A percentile compares a stretch with the other conserved stretches of the same genome.
These are phyloP conservation scores for Stropharia rugosoannulata DNA, from an alignment of 768 basidiomycete species.

Conservation along the genomic window DNA sequence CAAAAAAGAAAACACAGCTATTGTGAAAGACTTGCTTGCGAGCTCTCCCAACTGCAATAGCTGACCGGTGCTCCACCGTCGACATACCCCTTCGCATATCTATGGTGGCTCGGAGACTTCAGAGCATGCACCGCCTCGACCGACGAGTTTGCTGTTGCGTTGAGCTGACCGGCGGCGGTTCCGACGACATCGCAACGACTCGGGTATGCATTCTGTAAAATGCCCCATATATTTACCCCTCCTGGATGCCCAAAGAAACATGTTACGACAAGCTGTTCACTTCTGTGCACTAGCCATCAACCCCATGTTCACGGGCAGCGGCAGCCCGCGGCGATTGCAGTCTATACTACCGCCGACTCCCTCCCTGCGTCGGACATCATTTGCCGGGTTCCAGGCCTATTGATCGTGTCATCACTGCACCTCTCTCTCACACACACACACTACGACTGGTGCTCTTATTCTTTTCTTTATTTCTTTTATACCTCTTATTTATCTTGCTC, in stretches of 20 bases:
- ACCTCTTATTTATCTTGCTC: conserved; percentile 12
- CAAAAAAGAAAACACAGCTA: conserved; percentile 13
- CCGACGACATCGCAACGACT: conserved; percentile 11
- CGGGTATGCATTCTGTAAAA: neutral
- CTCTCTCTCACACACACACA: neutral
- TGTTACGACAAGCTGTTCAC: conserved; percentile 10
- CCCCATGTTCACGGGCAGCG: neutral
- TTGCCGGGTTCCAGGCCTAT: neutral
- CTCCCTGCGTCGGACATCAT: neutral
- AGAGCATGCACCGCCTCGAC: conserved; percentile 1
- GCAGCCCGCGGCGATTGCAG: neutral
- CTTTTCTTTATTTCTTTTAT: conserved; percentile 9
- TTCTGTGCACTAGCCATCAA: neutral
- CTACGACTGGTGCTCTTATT: conserved; percentile 8
- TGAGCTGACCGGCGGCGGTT: neutral
- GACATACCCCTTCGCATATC: neutral
- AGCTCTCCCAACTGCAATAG: conserved; percentile 2
- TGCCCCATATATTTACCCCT: conserved; percentile 15
- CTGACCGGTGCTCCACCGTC: neutral
- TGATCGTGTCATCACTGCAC: neutral
- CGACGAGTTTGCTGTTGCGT: conserved; percentile 10
- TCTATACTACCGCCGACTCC: neutral
- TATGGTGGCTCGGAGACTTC: conserved; percentile 4
- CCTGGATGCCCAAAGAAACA: conserved; percentile 16
- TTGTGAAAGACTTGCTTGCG: conserved; percentile 12